phyloP scores from a whole-genome alignment of 306 rosid species.

The Argentina anserina region DNA sequence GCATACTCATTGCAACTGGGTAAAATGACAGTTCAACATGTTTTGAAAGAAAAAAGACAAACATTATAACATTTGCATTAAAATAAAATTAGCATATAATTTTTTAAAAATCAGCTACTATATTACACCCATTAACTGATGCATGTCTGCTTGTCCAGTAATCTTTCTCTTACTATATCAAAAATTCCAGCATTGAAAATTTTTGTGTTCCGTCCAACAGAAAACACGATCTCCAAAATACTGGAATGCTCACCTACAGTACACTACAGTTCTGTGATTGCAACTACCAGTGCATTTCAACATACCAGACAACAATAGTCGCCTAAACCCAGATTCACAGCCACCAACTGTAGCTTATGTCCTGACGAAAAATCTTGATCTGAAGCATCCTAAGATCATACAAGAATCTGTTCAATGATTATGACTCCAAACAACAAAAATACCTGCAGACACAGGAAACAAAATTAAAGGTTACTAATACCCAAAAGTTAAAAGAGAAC shows the following conservation, averaged over 20 bases:
- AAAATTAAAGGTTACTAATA: neutral
- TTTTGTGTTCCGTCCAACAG: too few relatives aligned
- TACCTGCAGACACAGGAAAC: conserved; percentile 8
- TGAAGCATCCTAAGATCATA: neutral
- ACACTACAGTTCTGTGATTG: neutral
- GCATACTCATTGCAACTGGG: neutral
- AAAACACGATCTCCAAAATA: neutral
- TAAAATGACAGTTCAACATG: neutral
- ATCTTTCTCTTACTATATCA: neutral
- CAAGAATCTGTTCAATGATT: neutral
- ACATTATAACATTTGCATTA: neutral
- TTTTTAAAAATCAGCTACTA: neutral
- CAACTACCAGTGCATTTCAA: neutral
- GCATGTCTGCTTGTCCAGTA: neutral
- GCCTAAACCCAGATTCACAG: neutral
- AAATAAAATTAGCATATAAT: neutral
- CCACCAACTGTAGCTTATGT: neutral
- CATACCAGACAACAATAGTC: neutral
- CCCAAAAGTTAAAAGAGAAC: neutral
- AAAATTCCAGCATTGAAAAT: neutral
- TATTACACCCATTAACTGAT: neutral
- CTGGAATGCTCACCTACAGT: neutral
- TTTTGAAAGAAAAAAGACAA: neutral
- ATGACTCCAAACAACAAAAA: neutral
- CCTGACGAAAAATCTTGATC: neutral